phyloP scores from a whole-genome alignment of 2,329 filamentous ascomycete genomes.

The Diplodia sapinea region DNA sequence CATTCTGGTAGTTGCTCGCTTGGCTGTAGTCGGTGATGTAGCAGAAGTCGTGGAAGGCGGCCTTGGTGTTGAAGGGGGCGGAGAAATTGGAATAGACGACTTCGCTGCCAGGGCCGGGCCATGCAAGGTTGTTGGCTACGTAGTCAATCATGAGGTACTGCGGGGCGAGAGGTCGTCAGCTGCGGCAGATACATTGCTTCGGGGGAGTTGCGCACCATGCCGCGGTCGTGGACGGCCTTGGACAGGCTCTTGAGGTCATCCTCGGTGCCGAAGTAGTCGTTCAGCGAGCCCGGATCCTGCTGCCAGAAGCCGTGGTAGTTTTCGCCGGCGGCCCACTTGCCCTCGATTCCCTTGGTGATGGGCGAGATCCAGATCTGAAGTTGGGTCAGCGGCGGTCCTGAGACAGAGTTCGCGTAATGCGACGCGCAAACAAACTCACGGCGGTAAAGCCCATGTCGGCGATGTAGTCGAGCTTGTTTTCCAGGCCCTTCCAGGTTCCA shows the following conservation, averaged over 20 bases:
- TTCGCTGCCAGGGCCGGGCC: conserved; percentile 35
- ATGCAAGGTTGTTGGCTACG: conserved; percentile 56
- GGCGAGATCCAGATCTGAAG: conserved; percentile 53
- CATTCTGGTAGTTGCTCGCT: conserved; percentile 40
- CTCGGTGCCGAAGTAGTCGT: conserved; percentile 56
- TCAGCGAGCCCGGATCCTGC: conserved; percentile 55
- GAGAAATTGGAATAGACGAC: conserved; percentile 36
- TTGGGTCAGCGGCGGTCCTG: not conserved
- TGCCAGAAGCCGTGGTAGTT: conserved; percentile 61
- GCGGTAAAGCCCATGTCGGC: conserved; percentile 57
- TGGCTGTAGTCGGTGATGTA: conserved; percentile 37
- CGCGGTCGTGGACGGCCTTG: conserved; percentile 50
- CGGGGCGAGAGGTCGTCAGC: conserved; percentile 14
- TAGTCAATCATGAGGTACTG: conserved; percentile 60
- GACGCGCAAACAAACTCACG: conserved; percentile 8
- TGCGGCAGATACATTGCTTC: conserved; percentile 21
- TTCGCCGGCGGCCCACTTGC: conserved; percentile 44
- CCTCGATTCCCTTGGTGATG: conserved; percentile 39
- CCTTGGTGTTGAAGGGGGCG: conserved; percentile 42
- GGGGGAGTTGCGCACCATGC: conserved; percentile 45
- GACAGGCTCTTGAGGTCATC: conserved; percentile 56
- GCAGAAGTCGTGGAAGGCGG: conserved; percentile 41
- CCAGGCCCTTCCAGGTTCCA: conserved; percentile 58
- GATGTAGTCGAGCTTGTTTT: conserved; percentile 58
- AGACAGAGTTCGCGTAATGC: not conserved